These are phyloP conservation scores for Croton laevigatus DNA, from an alignment of 441 rosid species.

Conservation along the genomic window DNA sequence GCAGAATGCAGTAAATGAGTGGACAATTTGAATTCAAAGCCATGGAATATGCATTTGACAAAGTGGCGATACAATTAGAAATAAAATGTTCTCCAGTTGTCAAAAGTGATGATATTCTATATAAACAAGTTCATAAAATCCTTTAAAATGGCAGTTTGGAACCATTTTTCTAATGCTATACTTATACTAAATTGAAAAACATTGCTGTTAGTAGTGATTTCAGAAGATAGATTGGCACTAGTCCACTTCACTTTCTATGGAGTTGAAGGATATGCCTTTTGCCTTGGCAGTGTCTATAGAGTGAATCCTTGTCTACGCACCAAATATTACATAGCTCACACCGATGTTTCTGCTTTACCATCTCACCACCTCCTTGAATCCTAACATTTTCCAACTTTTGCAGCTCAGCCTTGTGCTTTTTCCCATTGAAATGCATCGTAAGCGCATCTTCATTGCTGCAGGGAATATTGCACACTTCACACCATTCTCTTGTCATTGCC, in stretches of 20 bases:
- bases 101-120: too few relatives aligned
- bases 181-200: neutral
- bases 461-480: conserved; percentile 21
- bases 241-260: neutral
- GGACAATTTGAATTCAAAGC: too few relatives aligned
- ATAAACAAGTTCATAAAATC: too few relatives aligned
- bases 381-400: neutral
- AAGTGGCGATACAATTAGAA: too few relatives aligned
- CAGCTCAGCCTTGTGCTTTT: conserved; percentile 20
- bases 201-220: too few relatives aligned
- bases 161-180: too few relatives aligned
- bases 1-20: too few relatives aligned
- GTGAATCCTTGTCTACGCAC: conserved; percentile 12
- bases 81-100: too few relatives aligned
- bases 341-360: neutral
- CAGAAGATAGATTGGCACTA: too few relatives aligned
- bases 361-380: neutral
- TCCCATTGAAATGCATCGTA: conserved; percentile 19
- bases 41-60: neutral
- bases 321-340: conserved; percentile 14
- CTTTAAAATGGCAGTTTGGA: too few relatives aligned
- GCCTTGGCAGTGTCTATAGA: conserved; percentile 12
- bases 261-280: conserved; percentile 13
- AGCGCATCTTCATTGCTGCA: conserved; percentile 6
- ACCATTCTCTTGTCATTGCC: neutral